Evolutionary conservation across 2,329 filamentous ascomycete genomes (phyloP).

Genomic region (Colletotrichum sp.): DNA sequence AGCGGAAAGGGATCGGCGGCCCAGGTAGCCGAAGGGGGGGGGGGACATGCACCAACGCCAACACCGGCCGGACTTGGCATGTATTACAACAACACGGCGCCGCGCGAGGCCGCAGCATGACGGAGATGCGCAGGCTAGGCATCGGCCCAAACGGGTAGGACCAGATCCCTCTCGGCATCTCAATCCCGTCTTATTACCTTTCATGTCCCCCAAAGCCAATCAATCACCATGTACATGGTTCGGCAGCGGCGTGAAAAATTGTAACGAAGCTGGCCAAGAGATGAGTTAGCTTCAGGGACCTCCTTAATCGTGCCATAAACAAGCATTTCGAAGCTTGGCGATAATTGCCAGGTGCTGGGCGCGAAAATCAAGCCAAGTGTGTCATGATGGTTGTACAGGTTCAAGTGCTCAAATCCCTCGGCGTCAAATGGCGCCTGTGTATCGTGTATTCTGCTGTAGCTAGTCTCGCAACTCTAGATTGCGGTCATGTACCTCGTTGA

Average conservation of each 20-base stretch:
- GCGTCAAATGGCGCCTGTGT: not conserved
- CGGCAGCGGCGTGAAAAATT: not conserved
- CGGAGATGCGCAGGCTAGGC: slow-evolving; percentile 3
- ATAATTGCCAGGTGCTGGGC: not conserved
- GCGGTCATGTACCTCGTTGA: not conserved
- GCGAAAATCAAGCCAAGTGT: too few species aligned
- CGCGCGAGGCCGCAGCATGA: not conserved
- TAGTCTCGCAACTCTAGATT: not conserved
- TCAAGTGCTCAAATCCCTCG: not conserved
- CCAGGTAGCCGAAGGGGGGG: not conserved
- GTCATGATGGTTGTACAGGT: not conserved
- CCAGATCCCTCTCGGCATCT: not conserved
- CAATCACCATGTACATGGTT: not conserved
- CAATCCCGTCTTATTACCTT: not conserved
- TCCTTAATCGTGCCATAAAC: not conserved
- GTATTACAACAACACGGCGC: not conserved
- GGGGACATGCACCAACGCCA: not conserved
- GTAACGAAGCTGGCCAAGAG: not conserved
- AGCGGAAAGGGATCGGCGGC: not conserved
- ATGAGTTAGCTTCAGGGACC: not conserved
- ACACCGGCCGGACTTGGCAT: not conserved
- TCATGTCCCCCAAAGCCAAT: not conserved
- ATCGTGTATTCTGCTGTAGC: not conserved
- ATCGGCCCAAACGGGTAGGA: not conserved
- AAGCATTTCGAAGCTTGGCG: not conserved